These are phyloP conservation scores for Suhomyces xylopsoci DNA, from an alignment of 805 yeast species.

Conservation along the genomic window DNA sequence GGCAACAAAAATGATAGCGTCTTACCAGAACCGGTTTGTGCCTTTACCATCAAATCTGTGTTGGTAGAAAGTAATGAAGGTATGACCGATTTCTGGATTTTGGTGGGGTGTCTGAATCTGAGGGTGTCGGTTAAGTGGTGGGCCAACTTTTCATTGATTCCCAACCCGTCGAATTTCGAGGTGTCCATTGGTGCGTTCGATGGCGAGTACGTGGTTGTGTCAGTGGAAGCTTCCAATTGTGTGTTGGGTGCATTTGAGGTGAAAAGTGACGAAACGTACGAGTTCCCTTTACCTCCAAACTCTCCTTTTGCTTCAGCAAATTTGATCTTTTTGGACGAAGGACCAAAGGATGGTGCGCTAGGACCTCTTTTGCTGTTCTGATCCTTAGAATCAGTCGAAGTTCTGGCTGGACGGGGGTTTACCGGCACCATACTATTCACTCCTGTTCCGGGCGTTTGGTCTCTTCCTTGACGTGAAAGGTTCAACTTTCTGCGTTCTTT, in stretches of 20 bases:
- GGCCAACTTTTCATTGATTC: slow-evolving; percentile 53
- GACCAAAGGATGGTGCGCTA: slow-evolving; percentile 5
- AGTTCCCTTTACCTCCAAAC: slow-evolving; percentile 52
- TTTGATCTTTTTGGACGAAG: slow-evolving; percentile 35
- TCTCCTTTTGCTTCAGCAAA: slow-evolving; percentile 50
- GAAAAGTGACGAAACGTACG: slow-evolving; percentile 84
- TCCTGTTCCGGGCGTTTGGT: slow-evolving; percentile 26
- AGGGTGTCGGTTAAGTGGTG: slow-evolving; percentile 56
- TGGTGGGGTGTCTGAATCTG: slow-evolving; percentile 68
- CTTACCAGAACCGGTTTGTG: slow-evolving; percentile 98
- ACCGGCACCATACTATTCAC: slow-evolving; percentile 28
- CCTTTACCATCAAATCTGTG: slow-evolving; percentile 81
- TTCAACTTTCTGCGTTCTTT: slow-evolving; percentile 69
- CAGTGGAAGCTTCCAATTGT: slow-evolving; percentile 43
- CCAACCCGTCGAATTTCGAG: slow-evolving; percentile 69
- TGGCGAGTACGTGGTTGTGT: slow-evolving; percentile 18
- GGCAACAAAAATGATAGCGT: slow-evolving; percentile 88
- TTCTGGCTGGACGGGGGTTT: slow-evolving; percentile 8
- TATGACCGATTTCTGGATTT: slow-evolving; percentile 77
- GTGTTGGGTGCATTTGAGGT: slow-evolving; percentile 41
- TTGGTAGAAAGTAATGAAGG: slow-evolving; percentile 51
- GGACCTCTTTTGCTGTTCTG: background rate
- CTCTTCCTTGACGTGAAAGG: slow-evolving; percentile 47
- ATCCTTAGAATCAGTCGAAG: slow-evolving; percentile 2
- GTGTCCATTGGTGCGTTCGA: slow-evolving; percentile 88